Percentiles rank a stretch among this genome's conserved stretches.
phyloP scores from a whole-genome alignment of 2,329 filamentous ascomycete species.

The Bipolaris cookei region DNA sequence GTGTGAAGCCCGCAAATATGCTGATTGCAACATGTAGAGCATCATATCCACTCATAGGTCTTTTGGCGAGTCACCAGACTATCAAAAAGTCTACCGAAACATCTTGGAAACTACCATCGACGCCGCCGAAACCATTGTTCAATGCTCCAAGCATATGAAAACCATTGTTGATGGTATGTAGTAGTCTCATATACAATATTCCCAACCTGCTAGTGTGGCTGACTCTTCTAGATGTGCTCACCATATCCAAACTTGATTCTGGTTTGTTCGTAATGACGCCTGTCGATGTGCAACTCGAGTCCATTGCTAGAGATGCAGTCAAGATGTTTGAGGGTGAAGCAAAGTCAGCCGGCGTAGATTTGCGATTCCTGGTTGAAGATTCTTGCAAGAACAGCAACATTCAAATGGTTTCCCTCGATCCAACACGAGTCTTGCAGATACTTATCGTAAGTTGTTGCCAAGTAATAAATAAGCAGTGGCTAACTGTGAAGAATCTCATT shows the following conservation, averaged over 20 bases:
- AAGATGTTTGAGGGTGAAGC: conserved; percentile 50
- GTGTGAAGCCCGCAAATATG: not conserved
- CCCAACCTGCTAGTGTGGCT: not conserved
- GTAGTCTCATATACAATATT: not conserved
- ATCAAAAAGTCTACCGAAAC: conserved; percentile 19
- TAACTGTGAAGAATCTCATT: conserved; percentile 44
- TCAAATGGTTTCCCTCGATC: conserved; percentile 51
- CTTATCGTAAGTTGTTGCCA: conserved; percentile 18
- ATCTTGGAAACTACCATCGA: conserved; percentile 36
- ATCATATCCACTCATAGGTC: conserved; percentile 23
- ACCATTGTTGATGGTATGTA: conserved; percentile 51
- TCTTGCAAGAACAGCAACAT: conserved; percentile 45
- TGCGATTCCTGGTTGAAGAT: conserved; percentile 42
- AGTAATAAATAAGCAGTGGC: not conserved
- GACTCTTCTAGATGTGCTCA: conserved; percentile 6
- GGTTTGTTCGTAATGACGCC: conserved; percentile 51
- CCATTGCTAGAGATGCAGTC: conserved; percentile 42
- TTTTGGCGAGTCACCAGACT: conserved; percentile 10
- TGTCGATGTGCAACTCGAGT: conserved; percentile 46
- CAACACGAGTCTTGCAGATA: conserved; percentile 52
- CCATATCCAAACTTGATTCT: conserved; percentile 52
- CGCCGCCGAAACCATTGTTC: conserved; percentile 52
- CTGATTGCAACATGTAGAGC: conserved; percentile 11
- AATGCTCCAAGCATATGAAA: conserved; percentile 56
- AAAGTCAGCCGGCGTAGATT: conserved; percentile 36